Base-by-base conservation (phyloP, 176 grass and related monocot genomes). In the Zoysia japonica region DNA sequence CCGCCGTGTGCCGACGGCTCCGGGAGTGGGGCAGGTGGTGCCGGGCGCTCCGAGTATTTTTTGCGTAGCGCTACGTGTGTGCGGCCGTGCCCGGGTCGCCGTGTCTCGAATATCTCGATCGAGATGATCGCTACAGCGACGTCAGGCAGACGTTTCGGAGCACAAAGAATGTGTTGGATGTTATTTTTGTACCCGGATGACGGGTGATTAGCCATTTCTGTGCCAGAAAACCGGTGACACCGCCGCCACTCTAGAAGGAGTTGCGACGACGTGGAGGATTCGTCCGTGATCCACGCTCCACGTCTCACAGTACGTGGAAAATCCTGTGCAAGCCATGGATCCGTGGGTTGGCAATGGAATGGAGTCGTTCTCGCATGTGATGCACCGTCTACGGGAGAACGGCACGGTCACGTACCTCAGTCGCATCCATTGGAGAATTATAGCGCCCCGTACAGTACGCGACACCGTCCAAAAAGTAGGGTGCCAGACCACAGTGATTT, bases 1-100 rank as follows among this genome's bases (percentile, higher is more conserved):
- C 2, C 7, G 1, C 47, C 17, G 80, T 53, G 75, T 14, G 47
- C 63, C 63, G 81, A 67, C 70, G 75, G 45, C 62, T 43, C 12
- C 50, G 6, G 39, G 20, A 2, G 46, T 41, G 14, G 40, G 56
- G 68, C 13, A 53, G 60, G 51, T 52, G 61, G 67, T 28, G 37
- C 40, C 10, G 3, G 5, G 1, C 11, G 20, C 4, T 0, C 3
- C 51, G 28, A 28, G 28, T 20, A 35, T 49, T 41, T 54, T 47
- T 8, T 69, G 54, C 65, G 17, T 37, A 2, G 38, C 7, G 1
- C 16, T 9, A 43, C 44, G 19, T 20, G 4, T 2, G 11, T 13
- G 41, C 49, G 17, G 50, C 16, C 14, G 20, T 28, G 38, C 39
- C 11, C 19, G 56, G 11, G 5, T 6, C 35, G 6, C 10, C n/a